Conservation (phyloP, 2,329 filamentous ascomycete genomes). For the Aspergillus costaricaensis region DNA sequence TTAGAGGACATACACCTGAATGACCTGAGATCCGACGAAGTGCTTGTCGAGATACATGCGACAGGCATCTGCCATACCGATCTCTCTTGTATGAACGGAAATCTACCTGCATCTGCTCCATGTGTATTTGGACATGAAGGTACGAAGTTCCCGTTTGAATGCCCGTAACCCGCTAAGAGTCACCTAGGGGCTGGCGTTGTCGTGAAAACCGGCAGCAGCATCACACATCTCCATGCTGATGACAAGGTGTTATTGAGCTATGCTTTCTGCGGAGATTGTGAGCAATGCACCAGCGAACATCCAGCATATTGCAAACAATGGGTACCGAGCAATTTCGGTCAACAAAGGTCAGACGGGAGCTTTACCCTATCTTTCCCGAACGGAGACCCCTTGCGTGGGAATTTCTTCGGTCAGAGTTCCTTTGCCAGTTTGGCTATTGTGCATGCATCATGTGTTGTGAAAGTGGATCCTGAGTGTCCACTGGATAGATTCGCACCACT, state of each 20-base stretch:
- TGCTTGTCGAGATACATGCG: slow-evolving; percentile 36
- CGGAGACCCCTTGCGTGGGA: slow-evolving; percentile 19
- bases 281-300: slow-evolving; percentile 17
- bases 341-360: slow-evolving; percentile 16
- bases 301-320: slow-evolving; percentile 23
- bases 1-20: slow-evolving; percentile 7
- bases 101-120: slow-evolving; percentile 16
- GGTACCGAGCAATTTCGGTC: slow-evolving; percentile 18
- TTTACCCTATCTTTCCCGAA: neutral
- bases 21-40: slow-evolving; percentile 24
- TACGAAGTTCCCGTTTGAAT: neutral
- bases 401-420: slow-evolving; percentile 44
- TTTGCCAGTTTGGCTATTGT: slow-evolving; percentile 37
- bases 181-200: slow-evolving; percentile 53
- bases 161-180: neutral
- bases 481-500: slow-evolving; percentile 31
- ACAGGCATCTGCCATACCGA: slow-evolving; percentile 40
- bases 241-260: slow-evolving; percentile 45
- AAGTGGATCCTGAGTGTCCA: slow-evolving; percentile 18
- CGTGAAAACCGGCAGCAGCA: slow-evolving; percentile 43
- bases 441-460: slow-evolving; percentile 22
- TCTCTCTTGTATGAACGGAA: slow-evolving; percentile 30
- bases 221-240: slow-evolving; percentile 46
- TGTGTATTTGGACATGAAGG: slow-evolving; percentile 26
- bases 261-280: slow-evolving; percentile 23